Base-by-base conservation (phyloP, 331 rosid species). In the Acacia pycnantha region DNA sequence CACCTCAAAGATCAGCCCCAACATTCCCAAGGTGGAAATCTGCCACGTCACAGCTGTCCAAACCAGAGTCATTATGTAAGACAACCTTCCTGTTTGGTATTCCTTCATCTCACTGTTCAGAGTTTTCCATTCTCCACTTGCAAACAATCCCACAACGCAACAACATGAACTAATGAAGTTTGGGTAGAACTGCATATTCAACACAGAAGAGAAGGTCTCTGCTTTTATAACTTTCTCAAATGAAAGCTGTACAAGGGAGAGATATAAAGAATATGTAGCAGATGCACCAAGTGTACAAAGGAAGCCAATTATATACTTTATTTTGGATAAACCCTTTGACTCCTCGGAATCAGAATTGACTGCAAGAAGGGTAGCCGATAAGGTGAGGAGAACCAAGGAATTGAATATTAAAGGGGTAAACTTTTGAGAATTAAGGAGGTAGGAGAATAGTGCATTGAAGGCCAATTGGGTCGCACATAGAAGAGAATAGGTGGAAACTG, bases 1-100 rank as follows among this genome's bases (percentile, higher is more conserved):
- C 2, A 85, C 93, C 79, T 91, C 92, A 72, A 87, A 85, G 78
- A 90, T 78, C 86, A 90, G 84, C 70, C 98, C 97, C 81, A 89
- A n/a, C 90, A 84, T 76, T 19, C 93, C 91, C 48, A 91, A 35
- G 1, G 89, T 84, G 2, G 87, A 84, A 66, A 56, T 72, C 77
- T 90, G 93, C 93, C 94, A 93, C 29, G 90, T 29, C 82, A 91
- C 83, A 24, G 91, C 91, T 61, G 71, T 91, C 93, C 93, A 91
- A 78, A 88, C 16, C 79, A 93, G 61, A 73, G 93, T 91, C 91
- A 91, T 89, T 31, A 81, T 24, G 70, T 93, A 93, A 16, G 93
- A 93, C 8, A 88, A 83, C 16, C 72, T 84, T 26, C 97, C 93
- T 47, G 83, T 51, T 46, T 81, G 86, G 80, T 81, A 93, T 19